These are phyloP conservation scores for Plantago coronopus DNA, from an alignment of 305 asterid species.

Conservation along the genomic window DNA sequence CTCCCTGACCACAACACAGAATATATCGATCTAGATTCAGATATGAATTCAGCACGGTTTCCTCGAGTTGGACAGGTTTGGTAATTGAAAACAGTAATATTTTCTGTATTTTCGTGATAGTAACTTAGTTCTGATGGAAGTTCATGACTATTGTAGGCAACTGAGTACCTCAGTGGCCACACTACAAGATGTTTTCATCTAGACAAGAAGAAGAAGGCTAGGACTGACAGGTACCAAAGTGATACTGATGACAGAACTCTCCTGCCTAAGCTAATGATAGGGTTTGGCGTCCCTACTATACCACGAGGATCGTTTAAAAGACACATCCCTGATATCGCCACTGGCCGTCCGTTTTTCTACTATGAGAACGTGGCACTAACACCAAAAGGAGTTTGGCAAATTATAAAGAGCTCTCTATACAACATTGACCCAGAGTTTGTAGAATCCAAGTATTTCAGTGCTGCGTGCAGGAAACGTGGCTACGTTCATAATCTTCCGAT, in stretches of 20 bases:
- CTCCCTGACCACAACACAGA: background rate
- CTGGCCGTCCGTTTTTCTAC: background rate
- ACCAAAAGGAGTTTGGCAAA: background rate
- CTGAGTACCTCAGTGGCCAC: no score
- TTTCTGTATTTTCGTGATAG: no score
- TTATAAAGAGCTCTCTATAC: background rate
- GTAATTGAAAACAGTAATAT: no score
- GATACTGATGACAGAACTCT: background rate
- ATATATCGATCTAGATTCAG: background rate
- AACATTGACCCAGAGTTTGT: constrained; percentile 2
- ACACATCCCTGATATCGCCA: background rate
- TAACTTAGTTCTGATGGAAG: no score
- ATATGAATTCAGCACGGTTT: no score
- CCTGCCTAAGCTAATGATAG: background rate
- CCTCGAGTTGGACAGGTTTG: no score
- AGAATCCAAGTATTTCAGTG: background rate
- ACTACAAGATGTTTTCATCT: no score
- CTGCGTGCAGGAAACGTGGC: background rate
- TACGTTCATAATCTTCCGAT: background rate
- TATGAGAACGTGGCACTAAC: constrained; percentile 5
- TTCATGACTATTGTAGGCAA: no score
- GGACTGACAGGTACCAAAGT: background rate
- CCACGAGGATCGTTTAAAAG: background rate
- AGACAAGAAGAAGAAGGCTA: background rate
- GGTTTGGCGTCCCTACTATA: background rate